Base-by-base conservation (phyloP, 441 rosid species). In the Biscutella laevigata region DNA sequence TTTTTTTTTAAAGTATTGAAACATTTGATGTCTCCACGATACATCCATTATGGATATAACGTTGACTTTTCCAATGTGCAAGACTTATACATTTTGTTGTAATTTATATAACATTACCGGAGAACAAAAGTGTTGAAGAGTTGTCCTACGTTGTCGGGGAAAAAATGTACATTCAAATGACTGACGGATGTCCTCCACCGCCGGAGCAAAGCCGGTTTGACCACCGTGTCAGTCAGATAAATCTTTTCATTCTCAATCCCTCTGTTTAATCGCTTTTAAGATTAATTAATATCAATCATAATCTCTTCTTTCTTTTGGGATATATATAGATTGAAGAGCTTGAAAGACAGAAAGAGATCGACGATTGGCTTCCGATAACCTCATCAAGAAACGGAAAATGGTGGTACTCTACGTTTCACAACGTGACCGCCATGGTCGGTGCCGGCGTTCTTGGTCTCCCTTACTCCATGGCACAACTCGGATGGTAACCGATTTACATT, bases 371-470 rank as follows among this genome's bases (percentile, higher is more conserved):
- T 48, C 95, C 95, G 0, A 67, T 86, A 64, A 83, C 90, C 3
- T 73, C 86, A 1, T 64, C 79, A 0, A 72, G 90, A 67, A 76
- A 77, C 36, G 88, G 86, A 4, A 89, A 80, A 67, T 89, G 95
- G 97, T 86, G 94, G 86, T 83, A 71, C 67, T 80, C 95, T 6
- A 77, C 94, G 9, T 88, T 88, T 67, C 95, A 86, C 82, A 86
- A 86, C 53, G 94, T 83, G 67, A 82, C 95, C 0, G 84, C 84
- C 62, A 79, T 79, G 81, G 84, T 79, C 22, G 81, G 84, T 0
- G 81, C 81, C 1, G 84, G 84, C 0, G 84, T 79, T 29, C 81
- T 76, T 42, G 71, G 79, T 21, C 79, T 79, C 24, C 84, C 84
- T 4, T 76, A 38, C 19, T 77, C 81, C 67, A 76, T 79, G 77